Percentiles rank a stretch among this genome's conserved stretches.
Conservation (phyloP, 2,329 filamentous ascomycete species). For the Colletotrichum lupini region DNA sequence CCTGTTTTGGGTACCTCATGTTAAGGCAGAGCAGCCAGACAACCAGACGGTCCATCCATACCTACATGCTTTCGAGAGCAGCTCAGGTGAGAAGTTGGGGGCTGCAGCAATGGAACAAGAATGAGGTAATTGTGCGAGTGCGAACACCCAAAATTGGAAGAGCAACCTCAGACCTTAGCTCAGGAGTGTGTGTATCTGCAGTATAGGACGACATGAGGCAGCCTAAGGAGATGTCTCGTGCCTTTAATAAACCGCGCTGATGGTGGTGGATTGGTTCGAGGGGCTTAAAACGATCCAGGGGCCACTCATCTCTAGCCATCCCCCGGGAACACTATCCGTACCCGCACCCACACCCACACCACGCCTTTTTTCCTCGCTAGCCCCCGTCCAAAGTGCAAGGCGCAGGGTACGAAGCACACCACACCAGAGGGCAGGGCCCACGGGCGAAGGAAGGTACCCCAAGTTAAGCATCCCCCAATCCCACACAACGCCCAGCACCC, state of each 20-base stretch:
- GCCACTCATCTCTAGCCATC: slow-evolving; percentile 32
- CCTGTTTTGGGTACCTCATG: not conserved
- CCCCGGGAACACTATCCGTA: slow-evolving; percentile 34
- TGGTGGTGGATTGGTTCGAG: slow-evolving; percentile 16
- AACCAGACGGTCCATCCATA: not conserved
- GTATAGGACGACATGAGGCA: not conserved
- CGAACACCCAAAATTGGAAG: not conserved
- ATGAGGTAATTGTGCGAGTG: not conserved
- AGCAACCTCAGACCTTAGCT: not conserved
- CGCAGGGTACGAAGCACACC: slow-evolving; percentile 35
- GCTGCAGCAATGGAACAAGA: not conserved
- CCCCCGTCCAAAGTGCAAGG: slow-evolving; percentile 45
- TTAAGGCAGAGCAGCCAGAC: not conserved
- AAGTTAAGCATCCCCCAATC: slow-evolving; percentile 1
- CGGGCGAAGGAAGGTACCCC: slow-evolving; percentile 6
- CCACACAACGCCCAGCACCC: not conserved
- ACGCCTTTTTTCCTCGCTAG: slow-evolving; percentile 42
- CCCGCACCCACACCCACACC: slow-evolving; percentile 39
- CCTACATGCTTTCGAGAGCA: not conserved
- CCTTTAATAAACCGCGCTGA: slow-evolving; percentile 13
- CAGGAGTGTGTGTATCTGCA: not conserved
- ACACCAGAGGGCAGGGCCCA: slow-evolving; percentile 10
- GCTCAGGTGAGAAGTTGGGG: not conserved
- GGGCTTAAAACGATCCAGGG: slow-evolving; percentile 19
- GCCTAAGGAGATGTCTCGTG: slow-evolving; percentile 22